Conservation (phyloP, 1,284 basidiomycete species). For the Puccinia horiana region DNA sequence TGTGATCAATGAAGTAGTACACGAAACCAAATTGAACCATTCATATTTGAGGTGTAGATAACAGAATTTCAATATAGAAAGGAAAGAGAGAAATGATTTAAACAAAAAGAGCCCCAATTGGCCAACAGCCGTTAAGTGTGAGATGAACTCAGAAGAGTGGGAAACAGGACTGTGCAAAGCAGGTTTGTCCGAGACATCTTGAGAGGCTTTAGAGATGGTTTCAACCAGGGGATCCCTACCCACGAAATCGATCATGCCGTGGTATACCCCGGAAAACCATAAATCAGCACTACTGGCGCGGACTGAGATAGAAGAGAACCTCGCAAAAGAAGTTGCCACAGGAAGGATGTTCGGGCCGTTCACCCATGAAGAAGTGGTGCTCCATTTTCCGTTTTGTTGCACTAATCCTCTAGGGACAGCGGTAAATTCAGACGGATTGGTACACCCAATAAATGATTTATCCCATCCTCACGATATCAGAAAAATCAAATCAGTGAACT, state of each 20-base stretch:
- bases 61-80: too few relatives aligned
- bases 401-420: not conserved
- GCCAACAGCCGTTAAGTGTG: too few relatives aligned
- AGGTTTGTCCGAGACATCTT: not conserved
- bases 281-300: not conserved
- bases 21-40: too few relatives aligned
- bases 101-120: too few relatives aligned
- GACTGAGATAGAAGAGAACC: not conserved
- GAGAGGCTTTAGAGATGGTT: not conserved
- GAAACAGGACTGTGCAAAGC: too few relatives aligned
- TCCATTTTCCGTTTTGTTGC: not conserved
- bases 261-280: not conserved
- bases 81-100: too few relatives aligned
- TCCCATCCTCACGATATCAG: not conserved
- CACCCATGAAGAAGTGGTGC: not conserved
- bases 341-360: constrained; percentile 13
- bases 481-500: too few relatives aligned
- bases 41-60: too few relatives aligned
- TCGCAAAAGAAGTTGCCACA: not conserved
- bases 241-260: not conserved
- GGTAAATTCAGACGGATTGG: not conserved
- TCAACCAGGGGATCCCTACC: constrained; percentile 10
- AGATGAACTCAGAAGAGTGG: too few relatives aligned
- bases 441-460: not conserved
- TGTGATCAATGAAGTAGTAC: too few relatives aligned